phyloP scores from a whole-genome alignment of 129 eudicot genomes.

The Rutidosis leptorrhynchoides region DNA sequence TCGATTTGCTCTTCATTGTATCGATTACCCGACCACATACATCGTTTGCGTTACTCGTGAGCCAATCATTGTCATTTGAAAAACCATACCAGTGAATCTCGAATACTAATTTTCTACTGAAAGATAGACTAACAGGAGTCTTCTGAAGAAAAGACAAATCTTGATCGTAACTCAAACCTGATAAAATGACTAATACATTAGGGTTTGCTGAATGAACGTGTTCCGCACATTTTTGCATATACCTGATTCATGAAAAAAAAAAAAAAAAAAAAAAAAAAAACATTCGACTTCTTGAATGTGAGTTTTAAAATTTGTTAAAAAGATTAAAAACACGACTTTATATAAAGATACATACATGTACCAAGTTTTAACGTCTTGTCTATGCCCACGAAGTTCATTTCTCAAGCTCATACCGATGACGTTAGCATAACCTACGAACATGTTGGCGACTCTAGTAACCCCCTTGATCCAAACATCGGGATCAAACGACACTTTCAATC shows the following conservation, averaged over 20 bases:
- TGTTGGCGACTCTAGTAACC: constrained; percentile 57
- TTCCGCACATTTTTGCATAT: constrained; percentile 90
- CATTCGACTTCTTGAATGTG: no score
- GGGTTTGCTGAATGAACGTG: constrained; percentile 71
- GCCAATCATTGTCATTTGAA: constrained; percentile 62
- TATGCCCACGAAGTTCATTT: no score
- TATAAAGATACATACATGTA: constrained; percentile 48
- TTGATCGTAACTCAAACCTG: constrained; percentile 60
- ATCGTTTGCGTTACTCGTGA: constrained; percentile 54
- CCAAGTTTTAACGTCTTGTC: constrained; percentile 64
- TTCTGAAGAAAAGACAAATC: constrained; percentile 53
- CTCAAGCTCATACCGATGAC: constrained; percentile 87
- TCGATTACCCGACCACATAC: constrained; percentile 53
- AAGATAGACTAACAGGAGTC: constrained; percentile 40
- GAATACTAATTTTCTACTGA: constrained; percentile 51
- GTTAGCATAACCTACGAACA: constrained; percentile 44
- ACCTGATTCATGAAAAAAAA: constrained; percentile 31
- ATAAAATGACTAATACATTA: constrained; percentile 54
- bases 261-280: no score
- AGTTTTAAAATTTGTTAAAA: background rate
- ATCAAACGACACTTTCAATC: no score
- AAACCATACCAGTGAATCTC: constrained; percentile 86
- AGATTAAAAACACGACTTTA: background rate
- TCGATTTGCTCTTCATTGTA: constrained; percentile 35
- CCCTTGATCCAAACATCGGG: constrained; percentile 70